phyloP scores from a whole-genome alignment of 2,329 filamentous ascomycete species.

The Paracamarosporium sp. region DNA sequence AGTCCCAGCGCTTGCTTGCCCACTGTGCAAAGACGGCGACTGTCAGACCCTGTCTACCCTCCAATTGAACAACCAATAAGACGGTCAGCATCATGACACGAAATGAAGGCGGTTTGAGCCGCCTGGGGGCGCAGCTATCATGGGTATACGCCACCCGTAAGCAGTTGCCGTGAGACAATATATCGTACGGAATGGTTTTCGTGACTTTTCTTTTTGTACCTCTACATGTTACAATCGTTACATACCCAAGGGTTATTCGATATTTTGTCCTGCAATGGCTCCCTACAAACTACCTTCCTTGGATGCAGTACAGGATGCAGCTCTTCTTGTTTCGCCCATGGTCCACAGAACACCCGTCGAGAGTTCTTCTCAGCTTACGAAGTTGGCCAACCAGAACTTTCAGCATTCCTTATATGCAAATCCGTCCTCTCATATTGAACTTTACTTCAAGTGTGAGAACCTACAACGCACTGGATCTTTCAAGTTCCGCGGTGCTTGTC shows the following conservation, averaged over 20 bases:
- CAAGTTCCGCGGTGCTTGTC: constrained; percentile 17
- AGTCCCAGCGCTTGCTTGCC: too few species aligned
- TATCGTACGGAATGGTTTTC: too few species aligned
- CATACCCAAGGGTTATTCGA: too few species aligned
- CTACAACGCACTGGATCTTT: constrained; percentile 17
- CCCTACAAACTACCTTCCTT: not conserved
- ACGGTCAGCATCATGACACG: not conserved
- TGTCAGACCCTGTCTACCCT: not conserved
- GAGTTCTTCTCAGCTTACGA: not conserved
- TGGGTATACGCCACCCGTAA: not conserved
- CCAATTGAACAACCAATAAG: not conserved
- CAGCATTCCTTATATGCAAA: not conserved
- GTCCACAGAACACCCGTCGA: not conserved
- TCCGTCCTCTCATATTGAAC: not conserved
- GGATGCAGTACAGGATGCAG: not conserved
- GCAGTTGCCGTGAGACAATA: not conserved
- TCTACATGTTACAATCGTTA: too few species aligned
- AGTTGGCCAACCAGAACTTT: not conserved
- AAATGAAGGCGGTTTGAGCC: not conserved
- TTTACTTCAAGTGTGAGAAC: constrained; percentile 21
- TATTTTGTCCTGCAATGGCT: too few species aligned
- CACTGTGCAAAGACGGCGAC: too few species aligned
- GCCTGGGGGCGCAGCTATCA: not conserved
- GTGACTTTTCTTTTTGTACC: too few species aligned
- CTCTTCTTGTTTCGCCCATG: not conserved